Evolutionary conservation across 1,284 basidiomycete genomes (phyloP).

Genomic region (Grifola frondosa): DNA sequence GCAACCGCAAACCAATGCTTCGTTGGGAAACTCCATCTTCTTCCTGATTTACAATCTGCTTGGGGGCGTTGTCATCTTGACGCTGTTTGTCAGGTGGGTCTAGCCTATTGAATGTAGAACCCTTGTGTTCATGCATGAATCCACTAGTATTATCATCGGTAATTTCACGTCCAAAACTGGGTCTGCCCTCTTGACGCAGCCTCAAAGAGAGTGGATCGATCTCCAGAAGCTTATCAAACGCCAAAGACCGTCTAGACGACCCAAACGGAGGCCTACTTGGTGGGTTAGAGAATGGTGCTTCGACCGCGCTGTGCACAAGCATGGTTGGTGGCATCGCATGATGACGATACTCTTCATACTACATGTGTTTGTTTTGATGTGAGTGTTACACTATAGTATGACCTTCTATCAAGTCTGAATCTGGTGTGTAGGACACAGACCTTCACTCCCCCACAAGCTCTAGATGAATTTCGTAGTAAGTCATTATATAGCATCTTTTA

Average conservation of each 20-base stretch:
- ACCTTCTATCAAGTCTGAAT: constrained; percentile 10
- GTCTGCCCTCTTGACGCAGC: constrained; percentile 77
- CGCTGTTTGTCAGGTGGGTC: constrained; percentile 83
- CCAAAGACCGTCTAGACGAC: constrained; percentile 85
- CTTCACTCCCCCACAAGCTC: constrained; percentile 55
- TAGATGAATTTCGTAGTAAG: constrained; percentile 71
- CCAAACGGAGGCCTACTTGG: constrained; percentile 58
- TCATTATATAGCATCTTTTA: neutral
- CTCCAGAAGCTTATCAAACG: constrained; percentile 86
- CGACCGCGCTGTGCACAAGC: constrained; percentile 86
- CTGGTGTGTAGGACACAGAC: constrained; percentile 70
- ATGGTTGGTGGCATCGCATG: constrained; percentile 89
- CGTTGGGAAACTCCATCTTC: constrained; percentile 86
- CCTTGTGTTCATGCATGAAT: constrained; percentile 16
- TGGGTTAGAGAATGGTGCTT: constrained; percentile 84
- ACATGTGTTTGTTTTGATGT: constrained; percentile 90
- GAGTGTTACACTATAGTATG: constrained; percentile 29
- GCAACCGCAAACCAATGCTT: constrained; percentile 73
- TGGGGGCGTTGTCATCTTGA: constrained; percentile 88
- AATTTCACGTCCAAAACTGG: constrained; percentile 90
- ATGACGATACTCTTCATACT: constrained; percentile 84
- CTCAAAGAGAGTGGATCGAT: constrained; percentile 97
- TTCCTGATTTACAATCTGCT: constrained; percentile 93
- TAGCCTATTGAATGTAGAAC: neutral
- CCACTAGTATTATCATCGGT: constrained; percentile 86